phyloP scores from a whole-genome alignment of 768 basidiomycete genomes.

The Pilatotrama ljubarskyi region DNA sequence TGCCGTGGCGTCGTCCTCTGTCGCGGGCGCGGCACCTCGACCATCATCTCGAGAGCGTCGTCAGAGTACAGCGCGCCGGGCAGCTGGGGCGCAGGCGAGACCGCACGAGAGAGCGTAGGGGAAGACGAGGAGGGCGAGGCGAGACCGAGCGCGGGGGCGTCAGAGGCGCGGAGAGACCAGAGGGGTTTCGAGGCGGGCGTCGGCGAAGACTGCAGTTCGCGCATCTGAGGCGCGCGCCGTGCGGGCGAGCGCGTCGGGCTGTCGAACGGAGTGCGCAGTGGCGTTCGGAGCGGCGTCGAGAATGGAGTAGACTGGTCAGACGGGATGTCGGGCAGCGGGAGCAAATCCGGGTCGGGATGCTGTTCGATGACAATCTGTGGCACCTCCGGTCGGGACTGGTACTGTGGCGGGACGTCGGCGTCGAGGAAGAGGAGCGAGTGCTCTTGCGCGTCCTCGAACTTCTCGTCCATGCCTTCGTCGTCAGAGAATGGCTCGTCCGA shows the following conservation, averaged over 20 bases:
- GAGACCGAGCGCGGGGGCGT: constrained; percentile 43
- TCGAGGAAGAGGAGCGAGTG: constrained; percentile 17
- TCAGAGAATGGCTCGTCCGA: constrained; percentile 6
- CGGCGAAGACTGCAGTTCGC: constrained; percentile 22
- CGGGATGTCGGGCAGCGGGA: constrained; percentile 35
- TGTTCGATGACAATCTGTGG: constrained; percentile 23
- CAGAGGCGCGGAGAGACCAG: constrained; percentile 46
- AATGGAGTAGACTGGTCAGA: constrained; percentile 14
- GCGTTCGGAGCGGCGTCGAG: constrained; percentile 23
- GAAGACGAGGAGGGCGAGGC: not conserved
- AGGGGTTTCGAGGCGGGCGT: constrained; percentile 22
- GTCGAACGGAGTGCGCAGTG: constrained; percentile 18
- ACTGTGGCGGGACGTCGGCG: constrained; percentile 9
- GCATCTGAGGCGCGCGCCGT: constrained; percentile 28
- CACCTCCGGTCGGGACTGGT: constrained; percentile 2
- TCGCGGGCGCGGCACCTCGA: constrained; percentile 14
- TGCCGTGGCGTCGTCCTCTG: constrained; percentile 26
- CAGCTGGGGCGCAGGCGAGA: constrained; percentile 14
- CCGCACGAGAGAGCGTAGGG: constrained; percentile 1
- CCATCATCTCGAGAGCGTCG: constrained; percentile 16
- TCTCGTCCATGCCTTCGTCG: constrained; percentile 22
- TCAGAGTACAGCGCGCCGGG: constrained; percentile 28
- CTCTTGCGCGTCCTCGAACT: constrained; percentile 28
- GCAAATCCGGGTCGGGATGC: constrained; percentile 44
- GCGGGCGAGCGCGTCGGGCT: constrained; percentile 12